Conservation (phyloP, 305 asterid species). For the Caryopteris hybrid region DNA sequence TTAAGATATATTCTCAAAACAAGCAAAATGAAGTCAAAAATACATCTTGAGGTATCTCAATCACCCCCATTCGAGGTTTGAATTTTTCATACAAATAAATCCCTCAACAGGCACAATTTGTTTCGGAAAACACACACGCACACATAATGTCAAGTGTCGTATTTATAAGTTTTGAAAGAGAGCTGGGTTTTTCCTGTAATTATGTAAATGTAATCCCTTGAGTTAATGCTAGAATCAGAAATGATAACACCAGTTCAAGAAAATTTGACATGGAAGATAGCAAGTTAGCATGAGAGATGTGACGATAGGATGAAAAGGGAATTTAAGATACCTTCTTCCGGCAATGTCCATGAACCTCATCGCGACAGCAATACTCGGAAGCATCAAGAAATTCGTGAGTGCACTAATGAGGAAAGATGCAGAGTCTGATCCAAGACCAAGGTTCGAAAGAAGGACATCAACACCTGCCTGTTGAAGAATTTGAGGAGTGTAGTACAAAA, state of each 20-base stretch:
- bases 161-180: neutral
- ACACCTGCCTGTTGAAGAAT: conserved; percentile 93
- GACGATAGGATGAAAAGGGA: conserved; percentile 19
- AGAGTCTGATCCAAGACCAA: conserved; percentile 65
- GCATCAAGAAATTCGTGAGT: conserved; percentile 75
- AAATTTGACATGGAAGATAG: neutral
- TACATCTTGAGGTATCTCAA: neutral
- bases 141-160: neutral
- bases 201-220: neutral
- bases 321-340: conserved; percentile 70
- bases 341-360: conserved; percentile 90
- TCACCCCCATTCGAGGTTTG: neutral
- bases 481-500: conserved; percentile 91
- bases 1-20: neutral
- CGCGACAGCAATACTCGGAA: conserved; percentile 78
- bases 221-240: neutral
- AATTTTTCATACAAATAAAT: neutral
- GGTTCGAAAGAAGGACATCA: conserved; percentile 67
- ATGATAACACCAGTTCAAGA: neutral
- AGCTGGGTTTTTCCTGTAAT: neutral
- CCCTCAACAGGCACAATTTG: neutral
- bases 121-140: neutral
- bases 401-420: conserved; percentile 82
- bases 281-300: neutral
- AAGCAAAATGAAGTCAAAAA: neutral